Percentiles rank a stretch among this genome's conserved stretches.
phyloP scores from a whole-genome alignment of 2,329 filamentous ascomycete genomes.

The Fusarium dimerum region DNA sequence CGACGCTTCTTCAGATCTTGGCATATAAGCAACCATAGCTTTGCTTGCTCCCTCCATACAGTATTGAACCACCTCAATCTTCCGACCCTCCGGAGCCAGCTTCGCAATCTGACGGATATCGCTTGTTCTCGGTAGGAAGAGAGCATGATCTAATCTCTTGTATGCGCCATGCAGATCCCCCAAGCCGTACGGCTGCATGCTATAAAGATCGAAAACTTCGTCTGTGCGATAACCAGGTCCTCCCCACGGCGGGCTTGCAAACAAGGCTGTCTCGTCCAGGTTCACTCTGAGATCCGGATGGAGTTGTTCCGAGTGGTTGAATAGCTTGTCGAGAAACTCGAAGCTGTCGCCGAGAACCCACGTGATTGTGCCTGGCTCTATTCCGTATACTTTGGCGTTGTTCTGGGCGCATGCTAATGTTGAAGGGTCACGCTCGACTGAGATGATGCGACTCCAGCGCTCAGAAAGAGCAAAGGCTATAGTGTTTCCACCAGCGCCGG shows the following conservation, averaged over 20 bases:
- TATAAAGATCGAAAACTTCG: constrained; percentile 77
- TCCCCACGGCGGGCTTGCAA: constrained; percentile 63
- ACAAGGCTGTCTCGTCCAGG: constrained; percentile 46
- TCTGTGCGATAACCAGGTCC: constrained; percentile 57
- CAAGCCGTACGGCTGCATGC: constrained; percentile 86
- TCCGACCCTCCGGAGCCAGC: constrained; percentile 50
- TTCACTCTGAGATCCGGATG: constrained; percentile 44
- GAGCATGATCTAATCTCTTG: constrained; percentile 59
- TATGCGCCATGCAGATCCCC: constrained; percentile 64
- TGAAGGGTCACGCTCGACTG: constrained; percentile 79
- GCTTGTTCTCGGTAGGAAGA: constrained; percentile 86
- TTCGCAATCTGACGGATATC: constrained; percentile 76
- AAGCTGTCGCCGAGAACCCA: constrained; percentile 92
- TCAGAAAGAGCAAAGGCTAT: constrained; percentile 88
- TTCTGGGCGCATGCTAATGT: constrained; percentile 88
- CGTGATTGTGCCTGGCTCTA: constrained; percentile 69
- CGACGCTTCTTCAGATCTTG: constrained; percentile 29
- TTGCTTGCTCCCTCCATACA: constrained; percentile 91
- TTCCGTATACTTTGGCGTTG: constrained; percentile 85
- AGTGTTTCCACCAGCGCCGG: constrained; percentile 87
- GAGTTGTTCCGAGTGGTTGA: constrained; percentile 38
- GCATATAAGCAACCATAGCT: constrained; percentile 67
- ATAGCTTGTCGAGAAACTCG: constrained; percentile 58
- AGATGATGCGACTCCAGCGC: constrained; percentile 81
- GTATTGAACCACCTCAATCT: constrained; percentile 82